Base-by-base conservation (phyloP, 2,329 filamentous ascomycete genomes). In the Alternaria arbusti region DNA sequence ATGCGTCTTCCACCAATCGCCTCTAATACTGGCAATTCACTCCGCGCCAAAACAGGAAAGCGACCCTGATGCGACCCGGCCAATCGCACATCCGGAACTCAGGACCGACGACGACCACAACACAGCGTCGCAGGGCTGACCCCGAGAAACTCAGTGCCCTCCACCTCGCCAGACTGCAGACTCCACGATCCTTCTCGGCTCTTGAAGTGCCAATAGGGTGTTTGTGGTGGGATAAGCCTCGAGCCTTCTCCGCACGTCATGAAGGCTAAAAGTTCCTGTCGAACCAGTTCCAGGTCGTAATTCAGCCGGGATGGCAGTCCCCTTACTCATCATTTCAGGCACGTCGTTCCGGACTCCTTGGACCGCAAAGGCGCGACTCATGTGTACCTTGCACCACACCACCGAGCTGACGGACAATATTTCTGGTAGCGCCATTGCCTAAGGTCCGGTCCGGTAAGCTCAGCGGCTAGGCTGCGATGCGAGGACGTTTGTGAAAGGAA, bases 321-420 rank as follows among this genome's bases (percentile, higher is more conserved):
- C 54, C 63, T 67, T 64, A 60, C 62, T 63, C 66, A 67, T 55
- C 61, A 40, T 40, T 69, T 50, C 68, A 77, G 74, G 74, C 70
- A 77, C 74, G 67, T 63, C 72, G 73, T 72, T 64, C 74, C 74
- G 74, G 66, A 64, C 58, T 66, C 64, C 63, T 59, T 67, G 28
- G 46, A 49, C 58, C 44, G 57, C 60, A 51, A 63, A 64, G 62
- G 49, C 59, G 59, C 55, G 47, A 46, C 43, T 45, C 25, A 45
- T 26, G 45, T 57, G 47, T 32, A 12, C 47, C 47, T 22, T 57
- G 44, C 40, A 62, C 26, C 54, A 47, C 40, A 46, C 30, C 70
- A 75, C 67, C 52, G 68, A 75, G 66, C 59, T 72, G 49, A 70
- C 72, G 69, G 73, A 69, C 72, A 71, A 70, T 72, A 59, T 44